Evolutionary conservation across 129 eudicot genomes (phyloP).

Genomic region (Solidago caesia): DNA sequence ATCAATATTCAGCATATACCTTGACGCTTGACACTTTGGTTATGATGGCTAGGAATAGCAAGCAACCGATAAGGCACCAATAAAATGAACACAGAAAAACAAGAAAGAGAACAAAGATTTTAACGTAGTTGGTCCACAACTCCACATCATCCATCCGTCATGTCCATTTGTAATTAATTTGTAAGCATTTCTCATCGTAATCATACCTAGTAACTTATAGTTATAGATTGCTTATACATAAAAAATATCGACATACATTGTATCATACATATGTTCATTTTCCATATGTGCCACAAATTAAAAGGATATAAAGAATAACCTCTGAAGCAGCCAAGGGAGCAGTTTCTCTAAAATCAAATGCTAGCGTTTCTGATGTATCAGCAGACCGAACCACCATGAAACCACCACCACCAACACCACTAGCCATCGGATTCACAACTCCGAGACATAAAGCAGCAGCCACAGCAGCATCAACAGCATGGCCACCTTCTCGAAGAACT

Average conservation of each 20-base stretch:
- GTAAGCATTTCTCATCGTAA: too few species aligned
- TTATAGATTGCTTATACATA: too few species aligned
- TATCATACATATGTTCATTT: not conserved
- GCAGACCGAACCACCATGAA: slow-evolving; percentile 79
- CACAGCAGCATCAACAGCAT: slow-evolving; percentile 91
- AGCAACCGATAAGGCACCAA: not conserved
- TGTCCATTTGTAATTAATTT: too few species aligned
- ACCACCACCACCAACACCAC: slow-evolving; percentile 94
- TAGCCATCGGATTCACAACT: slow-evolving; percentile 74
- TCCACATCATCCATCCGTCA: too few species aligned
- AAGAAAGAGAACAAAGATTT: too few species aligned
- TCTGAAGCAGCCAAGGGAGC: slow-evolving; percentile 89
- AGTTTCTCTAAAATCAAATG: slow-evolving; percentile 91
- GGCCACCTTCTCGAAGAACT: slow-evolving; percentile 68
- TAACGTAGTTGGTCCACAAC: too few species aligned
- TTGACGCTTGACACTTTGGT: not conserved
- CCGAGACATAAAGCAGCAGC: slow-evolving; percentile 81
- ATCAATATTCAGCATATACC: slow-evolving; percentile 3
- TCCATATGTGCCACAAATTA: not conserved
- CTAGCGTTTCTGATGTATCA: slow-evolving; percentile 43
- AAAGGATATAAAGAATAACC: slow-evolving; percentile 42
- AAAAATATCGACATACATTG: not conserved
- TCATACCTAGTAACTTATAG: too few species aligned
- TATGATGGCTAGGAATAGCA: not conserved
- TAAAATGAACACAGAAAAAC: too few species aligned